Percentiles rank a stretch among this genome's conserved stretches.
Conservation (phyloP, 83 land plant genomes). For the Picea abies region DNA sequence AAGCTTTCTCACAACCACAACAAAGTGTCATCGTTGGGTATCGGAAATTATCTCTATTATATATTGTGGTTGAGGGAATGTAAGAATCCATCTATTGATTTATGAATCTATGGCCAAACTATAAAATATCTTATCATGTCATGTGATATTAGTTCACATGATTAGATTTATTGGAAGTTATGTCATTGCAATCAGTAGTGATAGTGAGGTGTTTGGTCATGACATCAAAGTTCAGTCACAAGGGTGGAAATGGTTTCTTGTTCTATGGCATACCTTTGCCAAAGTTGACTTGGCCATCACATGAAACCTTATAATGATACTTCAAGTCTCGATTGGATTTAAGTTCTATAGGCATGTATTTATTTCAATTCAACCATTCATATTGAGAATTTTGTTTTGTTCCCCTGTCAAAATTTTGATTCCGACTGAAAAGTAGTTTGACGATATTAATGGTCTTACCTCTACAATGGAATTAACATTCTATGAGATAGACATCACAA, state of each 20-base stretch:
- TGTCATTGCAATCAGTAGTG: neutral
- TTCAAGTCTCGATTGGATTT: neutral
- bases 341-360: neutral
- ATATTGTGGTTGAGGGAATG: neutral
- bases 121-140: neutral
- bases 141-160: neutral
- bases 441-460: neutral
- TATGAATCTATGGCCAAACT: neutral
- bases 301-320: neutral
- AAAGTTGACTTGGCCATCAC: neutral
- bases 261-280: neutral
- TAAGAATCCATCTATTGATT: neutral
- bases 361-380: neutral
- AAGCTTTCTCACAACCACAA: slow-evolving; percentile 53
- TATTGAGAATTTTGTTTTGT: neutral
- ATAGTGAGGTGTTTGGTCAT: neutral
- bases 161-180: neutral
- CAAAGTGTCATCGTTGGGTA: slow-evolving; percentile 65
- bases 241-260: neutral
- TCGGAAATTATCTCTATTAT: neutral
- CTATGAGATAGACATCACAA: slow-evolving; percentile 30
- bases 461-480: slow-evolving; percentile 31
- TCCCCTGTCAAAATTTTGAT: neutral
- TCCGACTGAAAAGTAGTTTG: neutral
- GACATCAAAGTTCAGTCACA: neutral